These are phyloP conservation scores for Fusarium sp. DNA, from an alignment of 2,329 filamentous ascomycete genomes.

Conservation along the genomic window DNA sequence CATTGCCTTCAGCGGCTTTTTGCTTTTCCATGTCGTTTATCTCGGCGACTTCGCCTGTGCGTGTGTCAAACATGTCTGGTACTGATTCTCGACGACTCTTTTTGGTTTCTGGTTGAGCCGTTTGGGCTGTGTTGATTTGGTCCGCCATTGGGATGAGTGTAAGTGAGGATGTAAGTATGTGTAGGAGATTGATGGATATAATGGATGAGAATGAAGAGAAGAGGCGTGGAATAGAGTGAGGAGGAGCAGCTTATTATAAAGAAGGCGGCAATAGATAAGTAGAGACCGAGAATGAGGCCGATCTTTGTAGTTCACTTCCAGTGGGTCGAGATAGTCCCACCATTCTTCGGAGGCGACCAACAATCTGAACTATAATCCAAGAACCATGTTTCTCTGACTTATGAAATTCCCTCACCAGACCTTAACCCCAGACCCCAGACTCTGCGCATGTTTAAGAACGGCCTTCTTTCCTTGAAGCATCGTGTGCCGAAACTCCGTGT, in stretches of 20 bases:
- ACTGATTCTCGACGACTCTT: conserved; percentile 10
- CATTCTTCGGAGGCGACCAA: conserved; percentile 7
- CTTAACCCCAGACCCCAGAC: conserved; percentile 33
- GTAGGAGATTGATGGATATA: not conserved
- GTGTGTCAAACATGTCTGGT: conserved; percentile 47
- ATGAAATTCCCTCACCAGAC: conserved; percentile 32
- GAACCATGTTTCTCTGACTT: conserved; percentile 29
- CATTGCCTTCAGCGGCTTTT: conserved; percentile 59
- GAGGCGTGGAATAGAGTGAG: not conserved
- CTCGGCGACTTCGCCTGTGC: conserved; percentile 56
- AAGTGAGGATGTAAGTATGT: not conserved
- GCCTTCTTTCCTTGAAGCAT: conserved; percentile 2
- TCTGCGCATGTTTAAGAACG: not conserved
- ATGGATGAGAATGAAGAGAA: too few relatives aligned
- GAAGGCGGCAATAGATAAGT: conserved; percentile 15
- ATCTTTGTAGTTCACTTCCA: conserved; percentile 20
- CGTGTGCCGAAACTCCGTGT: conserved; percentile 37
- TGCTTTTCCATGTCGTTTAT: conserved; percentile 60
- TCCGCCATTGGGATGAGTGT: conserved; percentile 28
- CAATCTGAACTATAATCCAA: not conserved
- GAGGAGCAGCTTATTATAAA: conserved; percentile 1
- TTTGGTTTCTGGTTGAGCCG: conserved; percentile 25
- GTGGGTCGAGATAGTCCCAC: conserved; percentile 31
- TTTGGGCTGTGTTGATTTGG: conserved; percentile 30
- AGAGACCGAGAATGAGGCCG: conserved; percentile 40